A percentile compares a stretch with the other conserved stretches of the same genome.
These are phyloP conservation scores for Cercospora zeae-maydis DNA, from an alignment of 2,329 filamentous ascomycete genomes.

Conservation along the genomic window DNA sequence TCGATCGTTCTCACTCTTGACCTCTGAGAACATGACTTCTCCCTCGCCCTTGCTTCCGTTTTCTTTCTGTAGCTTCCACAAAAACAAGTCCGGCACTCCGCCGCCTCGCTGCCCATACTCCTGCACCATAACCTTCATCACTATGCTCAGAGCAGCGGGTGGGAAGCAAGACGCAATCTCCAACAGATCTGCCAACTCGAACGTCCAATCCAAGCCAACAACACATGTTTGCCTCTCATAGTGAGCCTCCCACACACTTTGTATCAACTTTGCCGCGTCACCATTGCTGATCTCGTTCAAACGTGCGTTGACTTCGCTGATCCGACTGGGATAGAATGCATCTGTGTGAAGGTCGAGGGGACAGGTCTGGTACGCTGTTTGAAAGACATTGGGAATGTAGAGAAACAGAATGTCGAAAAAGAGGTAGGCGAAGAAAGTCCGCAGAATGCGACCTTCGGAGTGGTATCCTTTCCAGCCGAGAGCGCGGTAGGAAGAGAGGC, in stretches of 20 bases:
- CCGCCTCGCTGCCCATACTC: conserved; percentile 85
- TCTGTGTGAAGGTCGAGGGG: conserved; percentile 91
- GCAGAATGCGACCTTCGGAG: conserved; percentile 82
- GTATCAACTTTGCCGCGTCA: conserved; percentile 63
- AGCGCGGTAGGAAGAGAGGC: conserved; percentile 75
- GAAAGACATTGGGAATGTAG: conserved; percentile 94
- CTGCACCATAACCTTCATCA: conserved; percentile 93
- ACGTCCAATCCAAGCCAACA: conserved; percentile 91
- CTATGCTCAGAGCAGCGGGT: conserved; percentile 71
- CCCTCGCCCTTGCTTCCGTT: conserved; percentile 21
- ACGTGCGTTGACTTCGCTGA: conserved; percentile 82
- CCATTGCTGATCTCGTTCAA: conserved; percentile 87
- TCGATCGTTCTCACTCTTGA: conserved; percentile 70
- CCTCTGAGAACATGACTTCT: conserved; percentile 44
- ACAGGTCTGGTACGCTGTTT: conserved; percentile 90
- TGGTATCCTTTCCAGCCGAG: conserved; percentile 94
- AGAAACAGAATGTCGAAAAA: conserved; percentile 92
- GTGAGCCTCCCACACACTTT: conserved; percentile 65
- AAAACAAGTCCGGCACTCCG: conserved; percentile 86
- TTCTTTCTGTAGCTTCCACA: conserved; percentile 62
- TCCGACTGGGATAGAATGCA: conserved; percentile 80
- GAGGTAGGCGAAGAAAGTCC: conserved; percentile 78
- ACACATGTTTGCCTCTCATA: conserved; percentile 72
- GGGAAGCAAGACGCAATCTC: conserved; percentile 77
- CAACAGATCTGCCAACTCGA: conserved; percentile 70